Percentiles rank a stretch among this genome's conserved stretches.
These are phyloP conservation scores for Periconia sp. DNA, from an alignment of 2,329 filamentous ascomycete species.

Conservation along the genomic window DNA sequence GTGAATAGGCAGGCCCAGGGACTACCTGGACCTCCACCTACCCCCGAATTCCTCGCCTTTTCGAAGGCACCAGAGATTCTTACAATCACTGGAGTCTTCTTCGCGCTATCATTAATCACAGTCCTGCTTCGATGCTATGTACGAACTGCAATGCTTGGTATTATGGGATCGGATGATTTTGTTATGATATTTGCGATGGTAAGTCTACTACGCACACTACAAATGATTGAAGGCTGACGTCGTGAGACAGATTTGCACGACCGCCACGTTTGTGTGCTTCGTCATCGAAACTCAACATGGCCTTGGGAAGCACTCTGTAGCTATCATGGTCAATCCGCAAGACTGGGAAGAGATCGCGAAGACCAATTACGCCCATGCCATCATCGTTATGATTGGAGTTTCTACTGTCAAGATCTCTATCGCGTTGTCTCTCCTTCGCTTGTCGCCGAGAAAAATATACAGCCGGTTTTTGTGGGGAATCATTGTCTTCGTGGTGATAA, in stretches of 20 bases:
- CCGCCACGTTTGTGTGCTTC: slow-evolving; percentile 44
- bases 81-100: slow-evolving; percentile 44
- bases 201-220: slow-evolving; percentile 8
- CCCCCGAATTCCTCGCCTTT: slow-evolving; percentile 38
- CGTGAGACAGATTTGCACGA: slow-evolving; percentile 13
- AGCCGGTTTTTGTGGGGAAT: slow-evolving; percentile 45
- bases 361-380: slow-evolving; percentile 47
- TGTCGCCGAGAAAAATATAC: slow-evolving; percentile 39
- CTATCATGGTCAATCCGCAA: slow-evolving; percentile 29
- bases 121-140: slow-evolving; percentile 52
- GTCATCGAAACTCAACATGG: slow-evolving; percentile 49
- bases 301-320: slow-evolving; percentile 49
- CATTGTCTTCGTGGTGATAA: slow-evolving; percentile 48
- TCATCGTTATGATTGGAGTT: slow-evolving; percentile 51
- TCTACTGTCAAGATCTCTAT: slow-evolving; percentile 53
- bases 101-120: slow-evolving; percentile 41
- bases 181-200: slow-evolving; percentile 48
- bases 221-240: neutral
- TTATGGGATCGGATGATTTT: slow-evolving; percentile 54
- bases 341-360: slow-evolving; percentile 44
- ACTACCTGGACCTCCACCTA: slow-evolving; percentile 6
- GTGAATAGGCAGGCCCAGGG: slow-evolving; percentile 15
- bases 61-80: slow-evolving; percentile 45
- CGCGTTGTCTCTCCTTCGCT: slow-evolving; percentile 48
- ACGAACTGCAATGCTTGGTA: slow-evolving; percentile 50